These are phyloP conservation scores for Nadsonia fulvescens DNA, from an alignment of 805 yeast species.

Conservation along the genomic window DNA sequence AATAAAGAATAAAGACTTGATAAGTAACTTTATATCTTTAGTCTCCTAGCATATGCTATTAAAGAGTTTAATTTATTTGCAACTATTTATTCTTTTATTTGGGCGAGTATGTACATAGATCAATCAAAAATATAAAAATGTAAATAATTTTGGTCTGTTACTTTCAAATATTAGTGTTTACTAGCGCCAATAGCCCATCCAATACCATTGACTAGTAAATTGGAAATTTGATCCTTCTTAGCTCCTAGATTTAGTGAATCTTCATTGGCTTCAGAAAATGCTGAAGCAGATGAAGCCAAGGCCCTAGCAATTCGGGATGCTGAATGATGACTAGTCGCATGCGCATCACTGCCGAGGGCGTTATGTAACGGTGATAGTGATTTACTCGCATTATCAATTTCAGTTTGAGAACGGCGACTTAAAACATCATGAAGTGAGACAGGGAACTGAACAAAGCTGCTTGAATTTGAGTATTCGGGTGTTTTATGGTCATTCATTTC, in stretches of 20 bases:
- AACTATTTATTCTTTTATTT: too few relatives aligned
- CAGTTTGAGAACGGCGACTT: slow-evolving; percentile 1
- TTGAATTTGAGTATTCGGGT: not conserved
- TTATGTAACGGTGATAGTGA: not conserved
- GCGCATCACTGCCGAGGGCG: slow-evolving; percentile 1
- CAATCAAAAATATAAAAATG: too few relatives aligned
- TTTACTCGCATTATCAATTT: not conserved
- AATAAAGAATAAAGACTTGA: too few relatives aligned
- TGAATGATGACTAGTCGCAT: slow-evolving; percentile 2
- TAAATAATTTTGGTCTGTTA: too few relatives aligned
- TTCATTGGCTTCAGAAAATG: slow-evolving; percentile 16
- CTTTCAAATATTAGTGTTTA: slow-evolving; percentile 3
- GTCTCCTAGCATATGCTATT: too few relatives aligned
- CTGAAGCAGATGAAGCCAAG: slow-evolving; percentile 10
- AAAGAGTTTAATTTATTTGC: too few relatives aligned
- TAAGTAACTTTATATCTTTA: too few relatives aligned
- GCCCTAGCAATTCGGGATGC: slow-evolving; percentile 12
- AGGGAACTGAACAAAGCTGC: not conserved
- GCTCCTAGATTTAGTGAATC: slow-evolving; percentile 9
- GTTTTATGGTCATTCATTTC: slow-evolving; percentile 3
- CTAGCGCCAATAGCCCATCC: slow-evolving; percentile 50
- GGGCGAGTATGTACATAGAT: too few relatives aligned
- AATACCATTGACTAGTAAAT: slow-evolving; percentile 33
- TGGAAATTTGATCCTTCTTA: slow-evolving; percentile 28
- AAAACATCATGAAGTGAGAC: not conserved